phyloP scores from a whole-genome alignment of 2,329 filamentous ascomycete species.

The Dactylellina leptospora region DNA sequence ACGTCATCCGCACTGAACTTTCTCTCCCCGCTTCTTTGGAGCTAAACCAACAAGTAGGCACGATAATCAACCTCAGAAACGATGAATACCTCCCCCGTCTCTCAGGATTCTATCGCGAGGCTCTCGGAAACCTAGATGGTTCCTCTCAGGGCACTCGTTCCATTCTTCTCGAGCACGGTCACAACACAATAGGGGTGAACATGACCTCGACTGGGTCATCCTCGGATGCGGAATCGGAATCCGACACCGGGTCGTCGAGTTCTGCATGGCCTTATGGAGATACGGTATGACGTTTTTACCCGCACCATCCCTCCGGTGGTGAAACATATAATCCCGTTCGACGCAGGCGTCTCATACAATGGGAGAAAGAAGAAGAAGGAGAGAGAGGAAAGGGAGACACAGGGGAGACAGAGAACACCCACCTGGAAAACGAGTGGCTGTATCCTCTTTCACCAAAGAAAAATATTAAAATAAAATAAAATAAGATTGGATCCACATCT shows the following conservation, averaged over 20 bases:
- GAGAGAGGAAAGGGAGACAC: neutral
- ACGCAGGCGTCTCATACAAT: neutral
- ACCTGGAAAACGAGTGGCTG: slow-evolving; percentile 3
- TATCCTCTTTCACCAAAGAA: too few relatives aligned
- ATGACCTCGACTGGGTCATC: slow-evolving; percentile 26
- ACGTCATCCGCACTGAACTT: slow-evolving; percentile 26
- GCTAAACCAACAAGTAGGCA: slow-evolving; percentile 20
- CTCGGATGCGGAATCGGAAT: slow-evolving; percentile 31
- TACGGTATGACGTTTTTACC: slow-evolving; percentile 54
- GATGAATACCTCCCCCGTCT: slow-evolving; percentile 51
- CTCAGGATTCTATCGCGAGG: slow-evolving; percentile 45
- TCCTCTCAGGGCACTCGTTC: slow-evolving; percentile 47
- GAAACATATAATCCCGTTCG: slow-evolving; percentile 23
- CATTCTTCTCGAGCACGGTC: slow-evolving; percentile 39
- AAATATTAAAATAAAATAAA: too few relatives aligned
- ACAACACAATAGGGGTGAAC: slow-evolving; percentile 52
- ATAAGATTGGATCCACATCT: slow-evolving; percentile 2
- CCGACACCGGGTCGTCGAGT: slow-evolving; percentile 43
- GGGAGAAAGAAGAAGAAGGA: too few relatives aligned
- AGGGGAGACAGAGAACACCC: slow-evolving; percentile 4
- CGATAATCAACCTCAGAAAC: slow-evolving; percentile 34
- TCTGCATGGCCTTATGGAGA: slow-evolving; percentile 52
- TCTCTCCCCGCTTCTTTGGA: slow-evolving; percentile 19
- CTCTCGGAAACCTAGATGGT: slow-evolving; percentile 49
- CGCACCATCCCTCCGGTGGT: slow-evolving; percentile 20